Evolutionary conservation across 176 grass and related monocot genomes (phyloP).

Genomic region (barley (Hordeum vulgare)): DNA sequence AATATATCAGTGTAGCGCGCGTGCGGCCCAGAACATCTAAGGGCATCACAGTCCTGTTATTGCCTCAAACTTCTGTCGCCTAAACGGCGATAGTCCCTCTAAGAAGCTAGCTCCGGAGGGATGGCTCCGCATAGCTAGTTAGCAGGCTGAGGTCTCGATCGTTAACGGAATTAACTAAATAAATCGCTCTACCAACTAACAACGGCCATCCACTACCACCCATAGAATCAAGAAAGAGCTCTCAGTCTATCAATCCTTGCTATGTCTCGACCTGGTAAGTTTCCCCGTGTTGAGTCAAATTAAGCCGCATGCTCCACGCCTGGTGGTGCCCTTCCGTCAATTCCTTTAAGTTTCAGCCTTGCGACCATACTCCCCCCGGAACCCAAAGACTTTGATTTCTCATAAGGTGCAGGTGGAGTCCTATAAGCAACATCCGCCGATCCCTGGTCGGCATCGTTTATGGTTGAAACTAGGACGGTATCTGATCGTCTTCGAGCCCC

Average conservation of each 20-base stretch:
- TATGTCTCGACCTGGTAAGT: constrained; percentile 48
- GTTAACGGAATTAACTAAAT: constrained; percentile 63
- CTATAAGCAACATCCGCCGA: no score
- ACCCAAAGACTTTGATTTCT: background rate
- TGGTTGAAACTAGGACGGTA: constrained; percentile 69
- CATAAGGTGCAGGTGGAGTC: no score
- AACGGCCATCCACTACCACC: constrained; percentile 35
- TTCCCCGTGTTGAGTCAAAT: constrained; percentile 41
- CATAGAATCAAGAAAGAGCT: constrained; percentile 53
- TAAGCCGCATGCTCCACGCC: constrained; percentile 24
- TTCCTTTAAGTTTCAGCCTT: constrained; percentile 21
- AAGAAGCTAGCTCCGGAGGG: constrained; percentile 64
- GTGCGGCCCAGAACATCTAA: constrained; percentile 24
- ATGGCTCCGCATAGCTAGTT: constrained; percentile 52
- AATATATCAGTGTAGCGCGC: constrained; percentile 64
- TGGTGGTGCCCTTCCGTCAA: constrained; percentile 26
- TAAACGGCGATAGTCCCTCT: constrained; percentile 70
- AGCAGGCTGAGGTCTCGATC: constrained; percentile 62
- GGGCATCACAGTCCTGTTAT: constrained; percentile 83
- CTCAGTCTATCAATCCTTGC: constrained; percentile 48
- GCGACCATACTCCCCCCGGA: background rate
- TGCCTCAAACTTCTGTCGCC: constrained; percentile 72
- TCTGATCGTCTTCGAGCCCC: constrained; percentile 67
- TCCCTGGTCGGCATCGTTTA: constrained; percentile 45
- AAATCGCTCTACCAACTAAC: constrained; percentile 63